Conservation (phyloP, 1,284 basidiomycete genomes). For the Athelia sp. region DNA sequence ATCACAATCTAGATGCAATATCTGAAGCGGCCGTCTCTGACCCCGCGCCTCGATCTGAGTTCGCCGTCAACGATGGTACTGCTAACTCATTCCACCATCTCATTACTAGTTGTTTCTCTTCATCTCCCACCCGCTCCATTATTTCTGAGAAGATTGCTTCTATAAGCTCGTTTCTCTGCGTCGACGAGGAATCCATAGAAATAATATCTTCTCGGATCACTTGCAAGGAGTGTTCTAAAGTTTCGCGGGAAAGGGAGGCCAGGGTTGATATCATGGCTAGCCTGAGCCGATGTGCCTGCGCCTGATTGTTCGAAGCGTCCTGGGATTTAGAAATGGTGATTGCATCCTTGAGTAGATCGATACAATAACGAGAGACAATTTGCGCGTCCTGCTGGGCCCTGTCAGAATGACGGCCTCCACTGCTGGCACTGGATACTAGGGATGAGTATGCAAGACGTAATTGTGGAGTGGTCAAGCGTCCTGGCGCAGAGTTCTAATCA, state of each 20-base stretch:
- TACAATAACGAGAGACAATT: constrained; percentile 54
- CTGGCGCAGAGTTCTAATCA: constrained; percentile 60
- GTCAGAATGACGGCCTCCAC: constrained; percentile 15
- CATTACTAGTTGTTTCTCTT: constrained; percentile 59
- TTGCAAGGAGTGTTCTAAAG: no score
- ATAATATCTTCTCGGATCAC: constrained; percentile 19
- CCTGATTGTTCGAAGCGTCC: constrained; percentile 12
- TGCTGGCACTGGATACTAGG: constrained; percentile 53
- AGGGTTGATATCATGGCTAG: constrained; percentile 56
- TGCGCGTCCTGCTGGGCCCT: constrained; percentile 18
- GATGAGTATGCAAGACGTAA: constrained; percentile 62
- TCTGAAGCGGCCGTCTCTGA: background rate
- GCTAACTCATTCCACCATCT: constrained; percentile 59
- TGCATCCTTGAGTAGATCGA: constrained; percentile 48
- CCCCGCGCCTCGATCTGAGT: background rate
- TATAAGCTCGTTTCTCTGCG: constrained; percentile 40
- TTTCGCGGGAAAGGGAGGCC: constrained; percentile 44
- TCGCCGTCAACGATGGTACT: constrained; percentile 10
- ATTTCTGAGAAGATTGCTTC: constrained; percentile 56
- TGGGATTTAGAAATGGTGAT: constrained; percentile 1
- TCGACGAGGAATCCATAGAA: constrained; percentile 24
- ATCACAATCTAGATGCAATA: background rate
- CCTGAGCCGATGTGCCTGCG: constrained; percentile 46
- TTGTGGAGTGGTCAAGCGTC: constrained; percentile 51
- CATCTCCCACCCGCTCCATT: constrained; percentile 56